Evolutionary conservation across 176 grass and related monocot genomes (phyloP), one percentile per base, ranked within the genome.

Genomic region (Aegilops umbellulata): DNA sequence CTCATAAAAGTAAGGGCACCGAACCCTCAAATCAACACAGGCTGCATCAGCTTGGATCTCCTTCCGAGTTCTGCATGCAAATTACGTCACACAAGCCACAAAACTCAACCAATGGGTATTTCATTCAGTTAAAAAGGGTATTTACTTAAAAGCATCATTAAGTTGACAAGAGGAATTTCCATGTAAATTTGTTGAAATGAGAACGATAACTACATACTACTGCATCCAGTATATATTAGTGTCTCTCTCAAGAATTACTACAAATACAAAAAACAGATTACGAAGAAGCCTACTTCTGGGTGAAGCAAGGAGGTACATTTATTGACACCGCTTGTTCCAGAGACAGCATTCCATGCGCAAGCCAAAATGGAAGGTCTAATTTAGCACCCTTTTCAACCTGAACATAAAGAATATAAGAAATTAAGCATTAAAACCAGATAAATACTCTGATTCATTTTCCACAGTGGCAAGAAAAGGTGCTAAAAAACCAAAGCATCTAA

Each of bases 41-140:
- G 90, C 90, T 26, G 96, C 96, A 92, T 98, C 96, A 86, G 96
- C 96, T 88, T 98, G 91, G 79, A 98, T 89, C 65, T 98, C 93
- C 74, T 95, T 95, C 70, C 82, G 82, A 60, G 89, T 98, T 87
- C 95, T 98, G 90, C 47, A 62, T 22, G 70, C 10, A 88, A 63
- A 24, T 9, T 44, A 16, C 11, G 1, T 10, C 49, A 73, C 29
- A 71, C 5, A 20, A 51, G 51, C 15, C 12, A 80, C 60, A 26
- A 22, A 65, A 65, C 6, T 74, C 9, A 22, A 79, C 6, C 24
- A 41, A 74, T 8, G 2, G 35, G 36, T 22, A 74, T 19, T 30
- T 60, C 60, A 42, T 69, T 83, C 4, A 75, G 53, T 58, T 58
- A 22, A 58, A 22, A 22, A 58, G 1, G 35, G 36, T 22, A 74